Evolutionary conservation across 2,329 filamentous ascomycete genomes (phyloP), one percentile per base, ranked within the genome.

Genomic region (Blastomyces gilchristii): DNA sequence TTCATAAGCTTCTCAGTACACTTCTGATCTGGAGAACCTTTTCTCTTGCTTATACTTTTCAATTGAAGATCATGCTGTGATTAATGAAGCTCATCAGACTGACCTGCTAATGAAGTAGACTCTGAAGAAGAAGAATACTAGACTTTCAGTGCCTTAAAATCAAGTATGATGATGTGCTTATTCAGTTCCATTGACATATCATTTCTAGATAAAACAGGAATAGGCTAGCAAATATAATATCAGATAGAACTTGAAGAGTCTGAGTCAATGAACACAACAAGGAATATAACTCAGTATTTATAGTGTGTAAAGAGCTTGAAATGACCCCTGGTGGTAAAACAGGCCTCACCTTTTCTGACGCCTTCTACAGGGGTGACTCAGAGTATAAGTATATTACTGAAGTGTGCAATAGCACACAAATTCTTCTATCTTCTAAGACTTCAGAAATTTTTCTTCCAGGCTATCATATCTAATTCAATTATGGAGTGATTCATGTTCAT

Each of bases 401-500:
- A 45, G 43, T 7, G 16, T 45, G 43, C 43, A 45, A 45, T 45
- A 45, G 43, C 43, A 45, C 43, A 45, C 43, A 45, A 45, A 45
- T 18, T n/a, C n/a, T n/a, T n/a, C n/a, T n/a, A n/a, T 12, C 43
- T 45, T 18, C 43, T 45, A 45, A 45, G 16, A 18, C 43, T 45
- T 7, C 43, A 45, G 43, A 7, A 45, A 45, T 18, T 45, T 54
- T 54, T 54, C 34, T 18, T 28, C 22, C 52, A 28, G 34, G 12
- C 52, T 54, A 54, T 37, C 52, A 31, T 54, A 54, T 37, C 25
- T 54, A 45, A 45, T 45, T 45, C 43, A 45, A 18, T 12, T 70
- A 49, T 71, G 58, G 14, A 62, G 54, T n/a, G n/a, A 63, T 18
- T 9, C 7, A 47, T 65, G 34, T 69, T 69, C 47, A 69, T 63